Conservation (phyloP, 106 monocot genomes). For the Apostasia shenzhenica region DNA sequence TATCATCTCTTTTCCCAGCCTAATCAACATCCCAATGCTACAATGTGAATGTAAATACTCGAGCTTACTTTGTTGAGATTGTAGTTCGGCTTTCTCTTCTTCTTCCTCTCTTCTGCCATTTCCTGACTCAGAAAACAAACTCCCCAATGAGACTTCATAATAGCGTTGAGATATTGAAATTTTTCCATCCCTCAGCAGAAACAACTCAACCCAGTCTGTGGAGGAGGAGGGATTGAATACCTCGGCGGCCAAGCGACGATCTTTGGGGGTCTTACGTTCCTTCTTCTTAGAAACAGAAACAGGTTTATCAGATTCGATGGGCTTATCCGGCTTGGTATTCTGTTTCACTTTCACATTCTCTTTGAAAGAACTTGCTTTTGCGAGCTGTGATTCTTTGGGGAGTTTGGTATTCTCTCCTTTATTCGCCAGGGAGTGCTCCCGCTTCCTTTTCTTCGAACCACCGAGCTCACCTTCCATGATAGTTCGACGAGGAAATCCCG, state of each 20-base stretch:
- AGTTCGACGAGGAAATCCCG: not conserved
- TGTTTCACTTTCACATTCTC: not conserved
- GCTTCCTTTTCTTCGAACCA: constrained; percentile 33
- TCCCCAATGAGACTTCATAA: not conserved
- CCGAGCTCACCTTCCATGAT: constrained; percentile 11
- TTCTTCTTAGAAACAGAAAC: constrained; percentile 7
- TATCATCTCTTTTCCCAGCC: too few relatives aligned
- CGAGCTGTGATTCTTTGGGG: not conserved
- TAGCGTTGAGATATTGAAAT: not conserved
- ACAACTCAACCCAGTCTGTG: too few relatives aligned
- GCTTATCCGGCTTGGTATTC: not conserved
- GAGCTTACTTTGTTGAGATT: constrained; percentile 4
- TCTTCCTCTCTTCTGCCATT: constrained; percentile 19
- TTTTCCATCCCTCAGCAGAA: not conserved
- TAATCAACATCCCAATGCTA: too few relatives aligned
- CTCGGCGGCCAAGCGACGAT: constrained; percentile 19
- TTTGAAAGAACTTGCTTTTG: not conserved
- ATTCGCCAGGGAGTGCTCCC: not conserved
- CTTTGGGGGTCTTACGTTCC: constrained; percentile 18
- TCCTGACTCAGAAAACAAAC: constrained; percentile 8
- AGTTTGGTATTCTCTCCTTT: constrained; percentile 1
- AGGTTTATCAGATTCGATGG: constrained; percentile 6
- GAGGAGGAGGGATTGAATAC: not conserved
- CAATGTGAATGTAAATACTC: too few relatives aligned
- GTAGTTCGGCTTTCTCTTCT: constrained; percentile 21